Evolutionary conservation across 2,329 filamentous ascomycete species (phyloP).

Genomic region (Xylariaceae sp.): DNA sequence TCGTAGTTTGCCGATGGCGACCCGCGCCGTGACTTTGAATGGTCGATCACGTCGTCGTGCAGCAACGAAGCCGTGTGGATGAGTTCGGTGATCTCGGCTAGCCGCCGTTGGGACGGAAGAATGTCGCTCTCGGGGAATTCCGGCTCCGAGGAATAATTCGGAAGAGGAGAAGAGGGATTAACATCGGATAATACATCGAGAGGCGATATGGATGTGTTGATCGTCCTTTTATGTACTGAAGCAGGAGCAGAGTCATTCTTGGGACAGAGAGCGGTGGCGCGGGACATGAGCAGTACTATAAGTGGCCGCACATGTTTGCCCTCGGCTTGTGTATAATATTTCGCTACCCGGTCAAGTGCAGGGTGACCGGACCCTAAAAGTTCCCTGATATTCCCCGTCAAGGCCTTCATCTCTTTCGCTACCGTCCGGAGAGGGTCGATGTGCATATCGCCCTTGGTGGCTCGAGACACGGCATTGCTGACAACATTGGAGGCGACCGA

Average conservation of each 20-base stretch:
- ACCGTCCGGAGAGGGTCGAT: conserved; percentile 86
- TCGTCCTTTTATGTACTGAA: conserved; percentile 38
- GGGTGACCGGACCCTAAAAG: conserved; percentile 93
- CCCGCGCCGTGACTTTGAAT: conserved; percentile 77
- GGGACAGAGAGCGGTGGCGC: conserved; percentile 78
- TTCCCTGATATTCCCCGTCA: conserved; percentile 89
- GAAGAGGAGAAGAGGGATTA: conserved; percentile 66
- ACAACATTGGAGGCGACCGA: conserved; percentile 66
- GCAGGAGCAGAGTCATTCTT: conserved; percentile 41
- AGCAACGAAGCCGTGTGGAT: conserved; percentile 96
- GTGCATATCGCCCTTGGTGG: conserved; percentile 60
- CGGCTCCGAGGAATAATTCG: conserved; percentile 38
- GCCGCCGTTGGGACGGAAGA: conserved; percentile 82
- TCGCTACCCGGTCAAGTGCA: conserved; percentile 87
- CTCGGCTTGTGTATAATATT: conserved; percentile 96
- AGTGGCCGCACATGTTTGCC: conserved; percentile 95
- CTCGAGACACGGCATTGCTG: conserved; percentile 58
- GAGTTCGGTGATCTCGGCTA: conserved; percentile 94
- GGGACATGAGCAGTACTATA: conserved; percentile 92
- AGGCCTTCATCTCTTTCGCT: conserved; percentile 92
- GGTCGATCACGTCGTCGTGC: conserved; percentile 97
- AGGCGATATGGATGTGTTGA: conserved; percentile 53
- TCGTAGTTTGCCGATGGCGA: conserved; percentile 85
- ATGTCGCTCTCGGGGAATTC: conserved; percentile 59
- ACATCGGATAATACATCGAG: conserved; percentile 63